Conservation (phyloP, 2,329 filamentous ascomycete genomes). For the Corinectria fuckeliana region DNA sequence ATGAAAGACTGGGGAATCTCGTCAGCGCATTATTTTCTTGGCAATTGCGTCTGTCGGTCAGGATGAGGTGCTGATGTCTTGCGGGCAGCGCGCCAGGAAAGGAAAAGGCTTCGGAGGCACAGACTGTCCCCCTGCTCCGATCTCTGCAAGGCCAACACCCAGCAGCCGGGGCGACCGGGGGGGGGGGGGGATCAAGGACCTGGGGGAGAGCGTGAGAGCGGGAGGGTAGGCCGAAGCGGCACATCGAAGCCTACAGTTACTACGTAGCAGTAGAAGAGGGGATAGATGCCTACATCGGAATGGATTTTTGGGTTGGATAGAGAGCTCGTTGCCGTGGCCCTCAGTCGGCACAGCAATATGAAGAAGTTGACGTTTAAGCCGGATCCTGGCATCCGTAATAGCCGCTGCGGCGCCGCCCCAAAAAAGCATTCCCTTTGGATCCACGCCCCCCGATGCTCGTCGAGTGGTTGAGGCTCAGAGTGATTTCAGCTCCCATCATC, state of each 20-base stretch:
- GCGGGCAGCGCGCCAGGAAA: conserved; percentile 3
- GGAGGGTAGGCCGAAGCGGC: background rate
- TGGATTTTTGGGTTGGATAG: too few relatives aligned
- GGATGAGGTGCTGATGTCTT: background rate
- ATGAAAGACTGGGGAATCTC: background rate
- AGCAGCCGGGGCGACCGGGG: too few relatives aligned
- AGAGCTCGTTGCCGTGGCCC: too few relatives aligned
- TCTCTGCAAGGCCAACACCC: conserved; percentile 7
- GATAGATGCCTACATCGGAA: too few relatives aligned
- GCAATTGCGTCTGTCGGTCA: conserved; percentile 4
- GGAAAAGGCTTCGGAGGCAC: background rate
- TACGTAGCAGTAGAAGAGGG: background rate
- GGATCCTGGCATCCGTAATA: background rate
- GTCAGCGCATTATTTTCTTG: conserved; percentile 2
- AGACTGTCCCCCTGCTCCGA: conserved; percentile 5
- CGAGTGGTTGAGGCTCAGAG: background rate
- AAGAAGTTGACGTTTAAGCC: background rate
- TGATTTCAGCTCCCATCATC: background rate
- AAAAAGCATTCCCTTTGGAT: background rate
- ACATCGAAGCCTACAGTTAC: too few relatives aligned
- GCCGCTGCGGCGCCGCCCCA: conserved; percentile 15
- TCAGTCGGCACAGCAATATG: too few relatives aligned
- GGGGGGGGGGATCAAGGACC: background rate
- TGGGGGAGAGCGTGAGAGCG: background rate
- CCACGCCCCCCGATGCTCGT: background rate